Evolutionary conservation across 2,329 filamentous ascomycete genomes (phyloP), one percentile per base, ranked within the genome.

Genomic region (Trichoderma atroviride): DNA sequence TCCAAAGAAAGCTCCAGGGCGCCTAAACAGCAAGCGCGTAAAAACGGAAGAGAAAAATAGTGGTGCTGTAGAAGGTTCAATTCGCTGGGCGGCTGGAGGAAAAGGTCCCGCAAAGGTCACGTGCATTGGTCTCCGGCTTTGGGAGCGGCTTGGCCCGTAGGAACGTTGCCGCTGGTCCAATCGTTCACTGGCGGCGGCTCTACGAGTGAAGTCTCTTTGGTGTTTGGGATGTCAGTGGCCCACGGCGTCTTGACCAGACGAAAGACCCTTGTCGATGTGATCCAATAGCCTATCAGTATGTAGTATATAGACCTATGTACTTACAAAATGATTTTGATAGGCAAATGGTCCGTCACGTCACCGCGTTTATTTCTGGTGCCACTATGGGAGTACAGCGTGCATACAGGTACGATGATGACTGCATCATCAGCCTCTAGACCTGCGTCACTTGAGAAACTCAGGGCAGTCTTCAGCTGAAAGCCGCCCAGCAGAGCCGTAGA

Each of bases 91-190:
- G 62, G 35, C 62, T 65, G 53, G 40, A 19, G 40, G 40, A 43
- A 43, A 43, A n/a, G 16, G 40, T n/a, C 40, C 40, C 40, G 40
- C 40, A 43, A n/a, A n/a, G 19, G 40, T 43, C 40, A 43, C 40
- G 40, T 43, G 40, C 16, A 43, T 4, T 24, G 31, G 53, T n/a
- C 22, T 50, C n/a, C 37, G 13, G 53, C 52, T 31, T 27, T 24
- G 13, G 33, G 24, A 56, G 62, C 33, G 33, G 33, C 5, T 24
- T 35, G 10, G 16, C 61, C 33, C 24, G 52, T 22, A n/a, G 33
- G 29, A 7, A 64, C 50, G 59, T 63, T 13, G 24, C 11, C 9
- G 56, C 47, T 68, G 62, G 52, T 68, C 69, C 69, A 70, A 70
- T 70, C 40, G 43, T 43, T n/a, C 19, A 43, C 37, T 56, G 24